Conservation (phyloP, 352 stramenopile genomes). For the Phytophthora citricola region DNA sequence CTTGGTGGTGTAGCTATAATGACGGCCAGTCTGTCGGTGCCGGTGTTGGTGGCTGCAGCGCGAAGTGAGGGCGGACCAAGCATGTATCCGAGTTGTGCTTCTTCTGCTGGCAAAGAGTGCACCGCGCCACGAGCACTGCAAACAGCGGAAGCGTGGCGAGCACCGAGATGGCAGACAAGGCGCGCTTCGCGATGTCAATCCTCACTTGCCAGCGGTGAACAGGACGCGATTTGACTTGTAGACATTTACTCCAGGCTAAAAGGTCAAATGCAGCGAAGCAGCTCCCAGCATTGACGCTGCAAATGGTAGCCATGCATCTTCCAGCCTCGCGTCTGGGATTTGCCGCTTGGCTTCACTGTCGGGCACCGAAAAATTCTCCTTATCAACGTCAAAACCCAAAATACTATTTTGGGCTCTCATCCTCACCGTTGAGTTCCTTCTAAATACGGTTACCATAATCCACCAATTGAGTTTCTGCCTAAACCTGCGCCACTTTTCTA, state of each 20-base stretch:
- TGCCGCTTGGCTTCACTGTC: conserved; percentile 13
- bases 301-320: conserved; percentile 26
- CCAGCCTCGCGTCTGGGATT: conserved; percentile 3
- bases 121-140: conserved; percentile 3
- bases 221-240: conserved; percentile 17
- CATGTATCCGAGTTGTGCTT: conserved; percentile 14
- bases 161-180: conserved; percentile 38
- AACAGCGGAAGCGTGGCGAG: conserved; percentile 5
- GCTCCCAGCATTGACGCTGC: conserved; percentile 1
- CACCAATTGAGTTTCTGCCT: conserved; percentile 6
- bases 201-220: neutral
- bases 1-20: neutral
- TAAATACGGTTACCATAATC: conserved; percentile 18
- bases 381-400: conserved; percentile 12
- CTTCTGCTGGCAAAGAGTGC: conserved; percentile 28
- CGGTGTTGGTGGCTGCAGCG: conserved; percentile 10
- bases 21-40: neutral
- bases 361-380: conserved; percentile 11
- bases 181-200: conserved; percentile 5
- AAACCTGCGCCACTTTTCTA: neutral
- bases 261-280: conserved; percentile 1
- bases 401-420: neutral
- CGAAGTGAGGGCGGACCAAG: conserved; percentile 24
- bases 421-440: conserved; percentile 1
- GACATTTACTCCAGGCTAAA: neutral